Percentiles rank a stretch among this genome's conserved stretches.
Evolutionary conservation across 2,329 filamentous ascomycete species (phyloP).

Genomic region (Fusarium humuli): DNA sequence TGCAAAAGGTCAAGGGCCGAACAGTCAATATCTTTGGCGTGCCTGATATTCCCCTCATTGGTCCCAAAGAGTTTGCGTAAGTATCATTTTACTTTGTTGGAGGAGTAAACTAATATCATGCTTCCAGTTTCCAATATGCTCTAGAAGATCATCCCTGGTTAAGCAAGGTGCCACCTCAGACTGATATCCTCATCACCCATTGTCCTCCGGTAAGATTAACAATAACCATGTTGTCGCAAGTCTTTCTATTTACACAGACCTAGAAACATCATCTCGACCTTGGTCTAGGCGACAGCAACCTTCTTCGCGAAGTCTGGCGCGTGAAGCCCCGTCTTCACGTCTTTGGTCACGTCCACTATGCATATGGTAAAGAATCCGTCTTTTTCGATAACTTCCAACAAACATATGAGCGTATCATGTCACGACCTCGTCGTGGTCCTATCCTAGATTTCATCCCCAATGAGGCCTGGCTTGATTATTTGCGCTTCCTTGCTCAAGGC

Average conservation of each 20-base stretch:
- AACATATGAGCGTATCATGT: constrained; percentile 75
- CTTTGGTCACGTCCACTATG: constrained; percentile 87
- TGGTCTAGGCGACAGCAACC: constrained; percentile 75
- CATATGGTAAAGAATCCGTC: constrained; percentile 74
- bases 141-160: constrained; percentile 76
- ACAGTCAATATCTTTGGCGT: constrained; percentile 78
- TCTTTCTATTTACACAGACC: constrained; percentile 11
- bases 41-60: constrained; percentile 81
- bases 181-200: constrained; percentile 85
- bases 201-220: constrained; percentile 70
- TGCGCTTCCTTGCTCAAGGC: constrained; percentile 59
- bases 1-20: constrained; percentile 69
- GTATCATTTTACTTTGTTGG: constrained; percentile 19
- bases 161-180: constrained; percentile 75
- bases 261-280: constrained; percentile 76
- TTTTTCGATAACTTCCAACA: constrained; percentile 81
- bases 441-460: constrained; percentile 62
- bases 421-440: constrained; percentile 55
- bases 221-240: not conserved
- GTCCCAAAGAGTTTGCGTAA: constrained; percentile 74
- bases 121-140: constrained; percentile 77
- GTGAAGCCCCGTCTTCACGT: constrained; percentile 81
- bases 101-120: constrained; percentile 7
- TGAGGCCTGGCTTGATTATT: constrained; percentile 59
- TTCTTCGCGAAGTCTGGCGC: constrained; percentile 79